Evolutionary conservation across 2,329 filamentous ascomycete species (phyloP), one percentile per base, ranked within the genome.

Genomic region (Magnaporthiopsis poae): DNA sequence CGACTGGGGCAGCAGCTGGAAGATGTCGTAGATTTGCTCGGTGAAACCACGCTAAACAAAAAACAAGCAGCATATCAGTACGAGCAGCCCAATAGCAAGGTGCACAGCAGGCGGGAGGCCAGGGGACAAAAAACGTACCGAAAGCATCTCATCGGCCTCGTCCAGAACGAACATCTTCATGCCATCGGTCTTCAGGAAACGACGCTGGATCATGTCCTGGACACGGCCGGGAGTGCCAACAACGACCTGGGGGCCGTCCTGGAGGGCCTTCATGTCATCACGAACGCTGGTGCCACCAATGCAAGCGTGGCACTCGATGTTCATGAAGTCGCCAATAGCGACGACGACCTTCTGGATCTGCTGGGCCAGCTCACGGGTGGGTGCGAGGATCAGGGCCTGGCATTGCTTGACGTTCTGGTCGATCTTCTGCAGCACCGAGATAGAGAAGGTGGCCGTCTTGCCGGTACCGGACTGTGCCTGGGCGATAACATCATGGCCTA

Each of bases 321-420:
- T 97, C 95, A 99, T 98, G 83, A 97, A 99, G 79, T 99, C 95
- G 71, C 95, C 95, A n/a, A 99, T 86, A n/a, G 95, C 95, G 88
- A 98, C 96, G 72, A 99, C 90, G 68, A 99, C 95, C 52, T 92
- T 96, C 80, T 99, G 95, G 71, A 99, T 99, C 80, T 99, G 95
- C 35, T 94, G 97, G 62, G 95, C 95, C 70, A 99, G 83, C 84
- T 99, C 95, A 76, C 95, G 92, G 27, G 94, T 98, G 2, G 95
- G 95, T 4, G 95, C 97, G 11, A 99, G 87, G 12, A 99, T 93
- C 61, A 99, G 88, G 5, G 95, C 95, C 82, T 97, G 93, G 56
- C 91, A 95, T 80, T 96, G 91, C 73, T 92, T 90, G 66, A 96
- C 89, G 60, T 90, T 91, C 9, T 93, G 96, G 76, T 96, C 92